A percentile compares a stretch with the other conserved stretches of the same genome.
phyloP scores from a whole-genome alignment of 768 basidiomycete species.

The Pilatotrama ljubarskyi region DNA sequence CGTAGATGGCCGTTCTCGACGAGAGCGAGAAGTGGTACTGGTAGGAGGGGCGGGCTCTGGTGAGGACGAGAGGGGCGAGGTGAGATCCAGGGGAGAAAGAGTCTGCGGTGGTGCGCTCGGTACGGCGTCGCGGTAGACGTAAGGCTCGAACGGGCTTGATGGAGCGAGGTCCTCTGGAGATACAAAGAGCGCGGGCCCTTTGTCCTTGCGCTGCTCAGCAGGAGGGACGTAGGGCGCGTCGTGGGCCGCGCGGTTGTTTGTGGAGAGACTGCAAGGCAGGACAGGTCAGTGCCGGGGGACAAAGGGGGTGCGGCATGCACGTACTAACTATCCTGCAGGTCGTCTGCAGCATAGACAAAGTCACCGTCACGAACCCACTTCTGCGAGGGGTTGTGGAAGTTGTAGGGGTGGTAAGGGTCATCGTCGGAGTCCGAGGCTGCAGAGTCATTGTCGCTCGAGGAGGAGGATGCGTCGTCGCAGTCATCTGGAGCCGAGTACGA shows the following conservation, averaged over 20 bases:
- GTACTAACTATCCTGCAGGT: slow-evolving; percentile 9
- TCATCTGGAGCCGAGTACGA: neutral
- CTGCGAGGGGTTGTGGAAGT: slow-evolving; percentile 8
- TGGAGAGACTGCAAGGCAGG: neutral
- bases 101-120: neutral
- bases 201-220: neutral
- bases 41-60: neutral
- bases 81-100: slow-evolving; percentile 9
- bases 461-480: slow-evolving; percentile 4
- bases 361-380: slow-evolving; percentile 13
- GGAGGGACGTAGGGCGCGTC: slow-evolving; percentile 14
- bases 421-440: slow-evolving; percentile 13
- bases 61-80: slow-evolving; percentile 1
- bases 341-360: slow-evolving; percentile 16
- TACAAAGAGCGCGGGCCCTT: neutral
- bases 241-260: neutral
- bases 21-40: neutral
- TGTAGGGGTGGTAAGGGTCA: slow-evolving; percentile 16
- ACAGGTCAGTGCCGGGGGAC: slow-evolving; percentile 5
- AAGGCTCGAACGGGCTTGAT: neutral
- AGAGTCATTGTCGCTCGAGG: slow-evolving; percentile 8
- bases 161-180: neutral
- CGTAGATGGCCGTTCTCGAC: neutral
- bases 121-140: slow-evolving; percentile 1
- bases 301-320: neutral